Conservation (phyloP, 371 early-diverging fungal genomes). For the Apophysomyces sp. region DNA sequence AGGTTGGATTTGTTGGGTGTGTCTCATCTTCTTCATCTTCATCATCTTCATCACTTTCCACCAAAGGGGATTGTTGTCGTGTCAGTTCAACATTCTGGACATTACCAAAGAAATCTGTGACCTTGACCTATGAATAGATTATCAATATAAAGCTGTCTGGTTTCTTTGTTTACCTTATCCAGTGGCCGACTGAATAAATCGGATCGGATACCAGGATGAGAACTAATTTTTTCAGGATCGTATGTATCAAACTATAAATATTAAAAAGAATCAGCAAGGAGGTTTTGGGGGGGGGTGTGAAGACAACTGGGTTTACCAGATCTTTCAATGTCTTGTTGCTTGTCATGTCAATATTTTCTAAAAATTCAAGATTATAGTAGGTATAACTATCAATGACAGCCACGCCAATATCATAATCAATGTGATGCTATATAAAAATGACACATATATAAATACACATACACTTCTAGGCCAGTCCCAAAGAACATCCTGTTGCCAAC, state of each 20-base stretch:
- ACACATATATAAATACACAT: too few relatives aligned
- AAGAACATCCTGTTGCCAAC: too few relatives aligned
- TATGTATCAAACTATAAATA: constrained; percentile 76
- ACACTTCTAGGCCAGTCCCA: too few relatives aligned
- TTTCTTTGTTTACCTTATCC: constrained; percentile 48
- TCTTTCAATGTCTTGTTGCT: constrained; percentile 74
- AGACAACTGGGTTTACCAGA: constrained; percentile 48
- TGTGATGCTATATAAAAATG: constrained; percentile 79
- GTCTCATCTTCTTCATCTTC: neutral
- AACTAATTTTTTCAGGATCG: constrained; percentile 68
- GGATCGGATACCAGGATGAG: constrained; percentile 80
- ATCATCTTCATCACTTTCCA: constrained; percentile 1
- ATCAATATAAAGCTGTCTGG: constrained; percentile 7
- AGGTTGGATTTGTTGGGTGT: too few relatives aligned
- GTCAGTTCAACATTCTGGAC: constrained; percentile 89
- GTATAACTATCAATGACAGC: constrained; percentile 97
- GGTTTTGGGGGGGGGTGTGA: neutral
- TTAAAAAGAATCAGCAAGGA: neutral
- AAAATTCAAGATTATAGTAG: constrained; percentile 86
- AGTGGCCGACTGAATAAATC: constrained; percentile 80
- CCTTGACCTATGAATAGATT: constrained; percentile 51
- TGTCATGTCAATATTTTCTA: constrained; percentile 81
- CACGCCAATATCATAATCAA: constrained; percentile 90
- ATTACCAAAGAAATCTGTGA: constrained; percentile 95
- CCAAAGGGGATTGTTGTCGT: constrained; percentile 37